These are phyloP conservation scores for Talaromyces sp. DNA, from an alignment of 2,329 filamentous ascomycete genomes.

Conservation along the genomic window DNA sequence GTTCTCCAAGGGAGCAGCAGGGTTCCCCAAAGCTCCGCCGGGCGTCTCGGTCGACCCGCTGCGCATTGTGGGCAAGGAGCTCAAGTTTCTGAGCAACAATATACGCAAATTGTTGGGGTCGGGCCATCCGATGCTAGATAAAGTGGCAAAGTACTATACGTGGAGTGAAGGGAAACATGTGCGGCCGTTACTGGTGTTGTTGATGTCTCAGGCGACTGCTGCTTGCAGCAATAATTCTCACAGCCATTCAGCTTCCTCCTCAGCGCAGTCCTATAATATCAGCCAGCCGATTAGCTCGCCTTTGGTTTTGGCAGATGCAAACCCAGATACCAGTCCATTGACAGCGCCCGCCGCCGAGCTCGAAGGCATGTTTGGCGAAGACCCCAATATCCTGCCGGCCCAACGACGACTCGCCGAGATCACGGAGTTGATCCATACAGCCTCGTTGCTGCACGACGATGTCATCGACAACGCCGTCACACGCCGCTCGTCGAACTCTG, in stretches of 20 bases:
- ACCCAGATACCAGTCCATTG: conserved; percentile 60
- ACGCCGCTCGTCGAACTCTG: conserved; percentile 75
- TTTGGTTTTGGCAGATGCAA: conserved; percentile 68
- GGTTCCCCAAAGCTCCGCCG: conserved; percentile 32
- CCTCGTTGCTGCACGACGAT: conserved; percentile 93
- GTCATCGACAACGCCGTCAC: conserved; percentile 91
- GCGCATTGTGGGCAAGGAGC: conserved; percentile 86
- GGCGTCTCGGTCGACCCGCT: conserved; percentile 79
- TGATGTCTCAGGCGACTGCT: conserved; percentile 94
- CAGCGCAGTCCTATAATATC: conserved; percentile 32
- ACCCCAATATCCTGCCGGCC: conserved; percentile 71
- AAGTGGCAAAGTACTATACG: conserved; percentile 96
- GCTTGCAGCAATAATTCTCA: conserved; percentile 60
- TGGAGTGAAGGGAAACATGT: conserved; percentile 96
- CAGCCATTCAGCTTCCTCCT: conserved; percentile 10
- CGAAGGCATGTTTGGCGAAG: conserved; percentile 36
- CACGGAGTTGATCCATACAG: conserved; percentile 94
- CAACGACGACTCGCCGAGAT: conserved; percentile 93
- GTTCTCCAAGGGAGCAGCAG: conserved; percentile 28
- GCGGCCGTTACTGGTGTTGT: conserved; percentile 83
- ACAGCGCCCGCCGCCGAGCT: conserved; percentile 38
- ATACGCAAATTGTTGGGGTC: conserved; percentile 90
- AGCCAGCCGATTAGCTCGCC: conserved; percentile 57
- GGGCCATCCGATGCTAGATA: conserved; percentile 88
- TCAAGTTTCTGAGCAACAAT: conserved; percentile 92